Evolutionary conservation across 202 grass and related monocot species (phyloP).

Genomic region (Setaria viridis): DNA sequence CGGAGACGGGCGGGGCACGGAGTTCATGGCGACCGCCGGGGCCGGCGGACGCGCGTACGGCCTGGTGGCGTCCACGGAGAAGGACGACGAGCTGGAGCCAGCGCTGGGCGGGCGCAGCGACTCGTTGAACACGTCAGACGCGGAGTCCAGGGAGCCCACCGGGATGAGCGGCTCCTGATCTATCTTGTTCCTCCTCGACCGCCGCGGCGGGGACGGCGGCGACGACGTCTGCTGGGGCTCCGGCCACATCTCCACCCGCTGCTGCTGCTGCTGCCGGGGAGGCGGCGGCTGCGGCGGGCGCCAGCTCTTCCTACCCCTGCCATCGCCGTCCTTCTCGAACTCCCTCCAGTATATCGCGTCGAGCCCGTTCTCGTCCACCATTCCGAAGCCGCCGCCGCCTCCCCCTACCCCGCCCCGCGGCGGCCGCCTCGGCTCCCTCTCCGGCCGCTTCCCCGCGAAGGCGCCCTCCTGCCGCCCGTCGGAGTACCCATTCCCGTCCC

Average conservation of each 20-base stretch:
- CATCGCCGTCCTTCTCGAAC: slow-evolving; percentile 56
- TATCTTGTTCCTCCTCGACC: slow-evolving; percentile 48
- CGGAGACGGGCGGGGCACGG: slow-evolving; percentile 40
- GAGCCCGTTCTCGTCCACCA: slow-evolving; percentile 87
- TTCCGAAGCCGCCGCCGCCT: slow-evolving; percentile 32
- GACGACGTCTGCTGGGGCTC: slow-evolving; percentile 33
- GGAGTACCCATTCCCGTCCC: neutral
- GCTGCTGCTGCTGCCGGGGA: slow-evolving; percentile 1
- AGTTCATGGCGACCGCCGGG: slow-evolving; percentile 24
- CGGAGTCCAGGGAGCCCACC: slow-evolving; percentile 55
- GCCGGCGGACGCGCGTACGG: slow-evolving; percentile 19
- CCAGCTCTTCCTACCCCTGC: slow-evolving; percentile 42
- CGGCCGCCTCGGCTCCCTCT: slow-evolving; percentile 43
- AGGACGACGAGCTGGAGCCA: slow-evolving; percentile 52
- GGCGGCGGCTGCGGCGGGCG: slow-evolving; percentile 25
- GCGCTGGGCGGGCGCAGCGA: slow-evolving; percentile 40
- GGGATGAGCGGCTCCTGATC: slow-evolving; percentile 75
- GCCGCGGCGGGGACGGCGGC: slow-evolving; percentile 25
- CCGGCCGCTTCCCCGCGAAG: slow-evolving; percentile 32
- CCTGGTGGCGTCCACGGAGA: slow-evolving; percentile 36
- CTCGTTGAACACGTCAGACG: slow-evolving; percentile 59
- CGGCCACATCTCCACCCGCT: slow-evolving; percentile 19
- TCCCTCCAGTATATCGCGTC: slow-evolving; percentile 90
- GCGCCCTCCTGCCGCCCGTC: neutral
- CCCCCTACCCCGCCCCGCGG: slow-evolving; percentile 18